A percentile compares a stretch with the other conserved stretches of the same genome.
Conservation (phyloP, 169 alveolate species). For the Plasmodium inui region DNA sequence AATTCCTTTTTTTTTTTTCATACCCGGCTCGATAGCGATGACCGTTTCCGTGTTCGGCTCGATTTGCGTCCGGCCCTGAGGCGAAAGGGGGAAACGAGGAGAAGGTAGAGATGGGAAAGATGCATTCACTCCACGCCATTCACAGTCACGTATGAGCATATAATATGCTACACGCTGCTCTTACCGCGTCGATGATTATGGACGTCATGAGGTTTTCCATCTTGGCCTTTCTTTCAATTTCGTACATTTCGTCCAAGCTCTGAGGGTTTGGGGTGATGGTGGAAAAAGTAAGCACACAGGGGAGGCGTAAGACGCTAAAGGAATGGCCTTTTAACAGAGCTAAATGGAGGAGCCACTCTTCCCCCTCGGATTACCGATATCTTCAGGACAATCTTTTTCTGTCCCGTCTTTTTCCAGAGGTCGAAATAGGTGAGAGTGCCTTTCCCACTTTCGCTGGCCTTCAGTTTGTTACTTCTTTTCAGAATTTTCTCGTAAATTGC, state of each 20-base stretch:
- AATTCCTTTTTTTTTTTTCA: background rate
- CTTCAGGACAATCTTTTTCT: constrained; percentile 87
- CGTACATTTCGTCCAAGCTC: constrained; percentile 85
- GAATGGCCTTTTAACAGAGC: background rate
- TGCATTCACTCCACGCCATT: background rate
- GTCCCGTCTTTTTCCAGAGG: constrained; percentile 80
- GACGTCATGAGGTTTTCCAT: constrained; percentile 81
- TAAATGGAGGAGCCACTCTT: background rate
- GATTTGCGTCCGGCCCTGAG: constrained; percentile 92
- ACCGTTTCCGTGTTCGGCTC: constrained; percentile 93
- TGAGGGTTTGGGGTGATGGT: constrained; percentile 8
- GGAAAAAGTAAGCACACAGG: background rate
- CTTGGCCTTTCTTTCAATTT: constrained; percentile 83
- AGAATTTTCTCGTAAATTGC: constrained; percentile 63
- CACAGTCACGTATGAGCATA: background rate
- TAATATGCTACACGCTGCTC: background rate
- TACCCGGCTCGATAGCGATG: constrained; percentile 94
- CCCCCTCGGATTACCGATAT: constrained; percentile 35
- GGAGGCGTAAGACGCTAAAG: background rate
- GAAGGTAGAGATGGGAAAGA: background rate
- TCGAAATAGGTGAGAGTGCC: constrained; percentile 34
- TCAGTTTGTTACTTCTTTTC: constrained; percentile 47
- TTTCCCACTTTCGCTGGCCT: background rate
- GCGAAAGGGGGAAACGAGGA: background rate
- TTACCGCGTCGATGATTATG: constrained; percentile 88